phyloP scores from a whole-genome alignment of 1,284 basidiomycete species.

The Xerocomus amazonicus region DNA sequence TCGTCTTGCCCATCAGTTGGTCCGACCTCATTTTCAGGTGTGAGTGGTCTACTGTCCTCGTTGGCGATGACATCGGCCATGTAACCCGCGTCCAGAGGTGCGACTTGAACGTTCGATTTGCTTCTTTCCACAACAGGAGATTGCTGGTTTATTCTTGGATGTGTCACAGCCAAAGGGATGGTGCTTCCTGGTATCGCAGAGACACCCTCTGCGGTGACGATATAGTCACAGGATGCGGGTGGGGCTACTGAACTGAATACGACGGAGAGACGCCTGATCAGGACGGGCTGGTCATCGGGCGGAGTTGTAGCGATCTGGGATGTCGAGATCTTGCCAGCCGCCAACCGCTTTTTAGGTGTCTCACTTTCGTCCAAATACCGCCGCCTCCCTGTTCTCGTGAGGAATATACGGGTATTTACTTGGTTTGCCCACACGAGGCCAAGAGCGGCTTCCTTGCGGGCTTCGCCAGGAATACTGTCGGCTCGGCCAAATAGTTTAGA shows the following conservation, averaged over 20 bases:
- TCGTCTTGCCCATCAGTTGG: conserved; percentile 23
- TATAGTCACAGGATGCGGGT: conserved; percentile 65
- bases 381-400: conserved; percentile 71
- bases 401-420: conserved; percentile 79
- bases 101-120: conserved; percentile 23
- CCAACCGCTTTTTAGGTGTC: conserved; percentile 14
- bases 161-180: conserved; percentile 5
- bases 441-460: conserved; percentile 73
- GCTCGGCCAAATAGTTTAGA: conserved; percentile 72
- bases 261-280: conserved; percentile 64
- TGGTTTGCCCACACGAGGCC: conserved; percentile 92
- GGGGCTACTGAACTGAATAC: conserved; percentile 69
- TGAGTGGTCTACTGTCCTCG: conserved; percentile 12
- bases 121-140: neutral
- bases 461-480: conserved; percentile 52
- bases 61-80: conserved; percentile 25
- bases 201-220: conserved; percentile 62
- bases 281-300: conserved; percentile 36
- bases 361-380: conserved; percentile 46
- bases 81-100: conserved; percentile 39
- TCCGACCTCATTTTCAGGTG: conserved; percentile 28
- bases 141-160: neutral
- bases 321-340: neutral
- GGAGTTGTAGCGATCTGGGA: conserved; percentile 2
- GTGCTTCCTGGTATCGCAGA: conserved; percentile 32